These are phyloP conservation scores for Casuarina glauca DNA, from an alignment of 306 rosid species.

Conservation along the genomic window DNA sequence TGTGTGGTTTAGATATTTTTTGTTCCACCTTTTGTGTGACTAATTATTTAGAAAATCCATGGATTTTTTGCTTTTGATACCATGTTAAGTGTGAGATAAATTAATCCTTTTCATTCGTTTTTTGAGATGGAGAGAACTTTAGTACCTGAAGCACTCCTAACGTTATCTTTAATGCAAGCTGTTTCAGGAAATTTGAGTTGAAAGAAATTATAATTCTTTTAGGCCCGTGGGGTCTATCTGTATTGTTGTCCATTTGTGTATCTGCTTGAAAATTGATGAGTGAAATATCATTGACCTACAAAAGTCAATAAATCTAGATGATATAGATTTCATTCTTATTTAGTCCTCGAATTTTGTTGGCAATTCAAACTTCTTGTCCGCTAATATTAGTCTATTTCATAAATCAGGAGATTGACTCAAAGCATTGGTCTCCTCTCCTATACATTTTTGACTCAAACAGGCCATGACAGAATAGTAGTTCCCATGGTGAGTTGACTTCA, in stretches of 20 bases:
- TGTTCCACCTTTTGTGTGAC: neutral
- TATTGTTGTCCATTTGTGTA: neutral
- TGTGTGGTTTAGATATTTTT: neutral
- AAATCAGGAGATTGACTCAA: slow-evolving; percentile 72
- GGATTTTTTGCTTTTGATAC: neutral
- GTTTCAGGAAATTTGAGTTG: neutral
- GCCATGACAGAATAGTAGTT: slow-evolving; percentile 82
- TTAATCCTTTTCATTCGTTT: neutral
- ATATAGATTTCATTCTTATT: neutral
- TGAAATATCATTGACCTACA: neutral
- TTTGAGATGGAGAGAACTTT: neutral
- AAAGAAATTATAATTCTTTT: neutral
- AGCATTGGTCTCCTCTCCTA: slow-evolving; percentile 95
- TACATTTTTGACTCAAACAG: slow-evolving; percentile 65
- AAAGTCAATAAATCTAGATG: neutral
- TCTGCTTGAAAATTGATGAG: neutral
- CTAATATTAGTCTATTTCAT: slow-evolving; percentile 25
- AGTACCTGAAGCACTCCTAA: neutral
- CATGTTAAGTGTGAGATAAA: neutral
- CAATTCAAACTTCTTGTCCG: neutral
- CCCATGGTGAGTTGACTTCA: slow-evolving; percentile 78
- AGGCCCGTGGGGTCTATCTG: neutral
- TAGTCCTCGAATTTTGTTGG: neutral
- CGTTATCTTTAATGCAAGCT: neutral
- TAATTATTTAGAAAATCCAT: neutral